These are phyloP conservation scores for Nitzschia inconspicua DNA, from an alignment of 108 stramenopile species.

Conservation along the genomic window DNA sequence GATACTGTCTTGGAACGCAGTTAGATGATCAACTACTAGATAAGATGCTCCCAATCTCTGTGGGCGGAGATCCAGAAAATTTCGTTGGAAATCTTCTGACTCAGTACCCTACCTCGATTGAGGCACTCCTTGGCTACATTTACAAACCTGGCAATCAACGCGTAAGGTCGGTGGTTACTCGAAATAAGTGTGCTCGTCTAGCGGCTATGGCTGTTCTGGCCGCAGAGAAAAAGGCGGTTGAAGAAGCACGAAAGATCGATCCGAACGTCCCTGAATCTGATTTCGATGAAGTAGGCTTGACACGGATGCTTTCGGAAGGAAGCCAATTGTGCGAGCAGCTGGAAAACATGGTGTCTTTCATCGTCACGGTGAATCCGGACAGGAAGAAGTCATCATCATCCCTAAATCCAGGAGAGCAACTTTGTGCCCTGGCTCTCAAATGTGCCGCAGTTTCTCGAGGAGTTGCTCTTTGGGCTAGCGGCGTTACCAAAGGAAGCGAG, in stretches of 20 bases:
- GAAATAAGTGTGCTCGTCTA: constrained; percentile 69
- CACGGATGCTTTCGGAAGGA: constrained; percentile 45
- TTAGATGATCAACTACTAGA: constrained; percentile 61
- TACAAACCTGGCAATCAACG: constrained; percentile 53
- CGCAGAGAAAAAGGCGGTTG: constrained; percentile 40
- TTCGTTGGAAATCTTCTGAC: constrained; percentile 58
- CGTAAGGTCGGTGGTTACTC: constrained; percentile 27
- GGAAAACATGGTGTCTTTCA: constrained; percentile 81
- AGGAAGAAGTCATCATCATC: not conserved
- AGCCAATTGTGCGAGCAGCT: constrained; percentile 77
- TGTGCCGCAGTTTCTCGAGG: constrained; percentile 68
- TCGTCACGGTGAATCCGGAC: constrained; percentile 34
- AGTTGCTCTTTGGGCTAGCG: constrained; percentile 76
- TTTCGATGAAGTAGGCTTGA: constrained; percentile 51
- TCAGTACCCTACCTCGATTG: constrained; percentile 56
- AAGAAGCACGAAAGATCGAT: constrained; percentile 7
- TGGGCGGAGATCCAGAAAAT: constrained; percentile 26
- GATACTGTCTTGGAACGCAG: constrained; percentile 48
- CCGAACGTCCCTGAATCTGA: not conserved
- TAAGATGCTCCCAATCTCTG: constrained; percentile 41
- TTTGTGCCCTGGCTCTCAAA: constrained; percentile 63
- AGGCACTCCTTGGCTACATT: constrained; percentile 53
- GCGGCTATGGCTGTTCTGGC: constrained; percentile 63
- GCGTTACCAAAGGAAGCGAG: constrained; percentile 52
- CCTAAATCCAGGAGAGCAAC: constrained; percentile 52